These are phyloP conservation scores for Fusarium tuaranense DNA, from an alignment of 2,329 filamentous ascomycete species.

Conservation along the genomic window DNA sequence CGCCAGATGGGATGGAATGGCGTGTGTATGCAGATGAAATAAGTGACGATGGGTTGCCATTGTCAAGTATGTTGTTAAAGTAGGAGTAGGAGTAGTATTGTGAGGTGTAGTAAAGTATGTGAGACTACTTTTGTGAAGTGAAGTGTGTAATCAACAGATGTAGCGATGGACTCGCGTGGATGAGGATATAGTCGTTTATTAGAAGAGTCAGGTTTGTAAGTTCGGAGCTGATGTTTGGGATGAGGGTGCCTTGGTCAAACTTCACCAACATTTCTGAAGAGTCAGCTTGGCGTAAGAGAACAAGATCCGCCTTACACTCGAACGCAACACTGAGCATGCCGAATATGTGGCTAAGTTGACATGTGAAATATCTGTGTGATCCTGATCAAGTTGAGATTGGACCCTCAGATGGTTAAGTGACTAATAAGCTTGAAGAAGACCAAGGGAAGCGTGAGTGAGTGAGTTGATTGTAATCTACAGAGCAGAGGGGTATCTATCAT, in stretches of 20 bases:
- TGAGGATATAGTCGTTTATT: not conserved
- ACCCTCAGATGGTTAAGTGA: not conserved
- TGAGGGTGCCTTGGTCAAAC: not conserved
- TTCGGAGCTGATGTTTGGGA: not conserved
- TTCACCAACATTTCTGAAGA: not conserved
- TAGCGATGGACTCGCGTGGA: not conserved
- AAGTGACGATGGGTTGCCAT: constrained; percentile 17
- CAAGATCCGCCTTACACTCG: not conserved
- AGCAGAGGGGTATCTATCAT: constrained; percentile 44
- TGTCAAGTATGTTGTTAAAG: constrained; percentile 10
- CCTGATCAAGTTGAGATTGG: not conserved
- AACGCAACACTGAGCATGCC: not conserved
- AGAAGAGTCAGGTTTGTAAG: not conserved
- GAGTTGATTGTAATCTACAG: constrained; percentile 35
- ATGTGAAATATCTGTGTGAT: not conserved
- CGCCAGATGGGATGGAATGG: constrained; percentile 22
- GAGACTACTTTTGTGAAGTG: not conserved
- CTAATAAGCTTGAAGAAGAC: not conserved
- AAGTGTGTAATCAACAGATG: not conserved
- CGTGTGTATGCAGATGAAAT: constrained; percentile 36
- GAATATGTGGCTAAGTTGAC: not conserved
- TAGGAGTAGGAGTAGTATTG: not conserved
- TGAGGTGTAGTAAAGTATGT: not conserved
- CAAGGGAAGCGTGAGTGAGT: not conserved
- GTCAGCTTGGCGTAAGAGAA: not conserved